Conservation (phyloP, 2,329 filamentous ascomycete species). For the Leptodontidium sp. region DNA sequence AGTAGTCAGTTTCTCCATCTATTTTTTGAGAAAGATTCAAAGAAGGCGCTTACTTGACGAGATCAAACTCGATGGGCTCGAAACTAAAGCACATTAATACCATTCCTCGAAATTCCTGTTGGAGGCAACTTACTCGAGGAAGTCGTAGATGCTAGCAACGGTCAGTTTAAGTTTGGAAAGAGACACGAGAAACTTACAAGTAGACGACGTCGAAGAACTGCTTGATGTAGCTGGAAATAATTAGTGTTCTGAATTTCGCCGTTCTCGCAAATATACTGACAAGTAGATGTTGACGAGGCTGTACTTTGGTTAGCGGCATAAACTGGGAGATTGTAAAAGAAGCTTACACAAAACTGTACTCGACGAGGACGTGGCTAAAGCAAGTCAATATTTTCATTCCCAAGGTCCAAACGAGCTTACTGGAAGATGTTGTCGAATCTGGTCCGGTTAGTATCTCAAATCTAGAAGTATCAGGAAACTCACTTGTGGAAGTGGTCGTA, state of each 20-base stretch:
- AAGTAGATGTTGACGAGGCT: background rate
- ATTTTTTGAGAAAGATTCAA: background rate
- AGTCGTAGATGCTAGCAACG: background rate
- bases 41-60: background rate
- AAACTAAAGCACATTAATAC: background rate
- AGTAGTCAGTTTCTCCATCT: background rate
- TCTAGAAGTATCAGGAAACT: background rate
- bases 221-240: background rate
- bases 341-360: background rate
- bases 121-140: background rate
- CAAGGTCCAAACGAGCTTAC: background rate
- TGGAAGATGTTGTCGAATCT: background rate
- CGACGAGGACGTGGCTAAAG: background rate
- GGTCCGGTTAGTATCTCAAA: background rate
- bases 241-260: background rate
- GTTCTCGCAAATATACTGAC: background rate
- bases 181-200: background rate
- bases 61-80: background rate
- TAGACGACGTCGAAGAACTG: background rate
- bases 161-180: background rate
- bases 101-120: background rate
- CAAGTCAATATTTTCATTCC: background rate
- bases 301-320: background rate
- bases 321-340: background rate
- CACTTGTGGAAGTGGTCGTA: background rate